Evolutionary conservation across 2,329 filamentous ascomycete genomes (phyloP), one percentile per base, ranked within the genome.

Genomic region (Fusarium chlamydosporum): DNA sequence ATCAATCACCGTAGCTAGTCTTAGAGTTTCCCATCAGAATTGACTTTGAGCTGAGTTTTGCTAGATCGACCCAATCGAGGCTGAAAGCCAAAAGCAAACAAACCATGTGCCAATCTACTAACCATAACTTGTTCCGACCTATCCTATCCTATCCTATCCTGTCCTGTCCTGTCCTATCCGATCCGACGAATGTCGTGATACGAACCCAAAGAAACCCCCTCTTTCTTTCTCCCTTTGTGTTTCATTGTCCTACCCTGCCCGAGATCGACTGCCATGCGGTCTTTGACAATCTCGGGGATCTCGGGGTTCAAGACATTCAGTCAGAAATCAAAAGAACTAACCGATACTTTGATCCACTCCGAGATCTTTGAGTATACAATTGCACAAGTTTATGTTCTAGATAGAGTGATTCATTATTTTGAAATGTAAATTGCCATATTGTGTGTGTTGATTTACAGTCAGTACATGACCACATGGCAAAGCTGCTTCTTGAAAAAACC

Each of bases 11-110:
- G 23, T 23, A 20, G 37, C 45, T 34, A 45, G 35, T 27, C 38
- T 35, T 23, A 18, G 16, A 33, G 18, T 64, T 47, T 54, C 37
- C n/a, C 42, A 43, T 61, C 51, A 52, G 29, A 12, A 38, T 43
- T 60, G 26, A 35, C 35, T 26, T 41, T 35, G 40, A 15, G 23
- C 40, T 42, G 23, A 42, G 29, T 29, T 29, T 23, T 48, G 31
- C 6, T 23, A n/a, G 33, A 41, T 18, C n/a, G 46, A 48, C 31
- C 20, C 6, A 35, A 48, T 48, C 47, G 47, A 50, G 47, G 16
- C 33, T 38, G 47, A 38, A 18, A 18, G 34, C 8, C 8, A 45
- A 58, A 56, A 50, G 41, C 10, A 43, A 50, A 16, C 46, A 37
- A 27, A 16, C 47, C 47, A 50, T 50, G 47, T 50, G 47, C 12